Conservation (phyloP, 768 basidiomycete species). For the Tricholoma flavovirens region DNA sequence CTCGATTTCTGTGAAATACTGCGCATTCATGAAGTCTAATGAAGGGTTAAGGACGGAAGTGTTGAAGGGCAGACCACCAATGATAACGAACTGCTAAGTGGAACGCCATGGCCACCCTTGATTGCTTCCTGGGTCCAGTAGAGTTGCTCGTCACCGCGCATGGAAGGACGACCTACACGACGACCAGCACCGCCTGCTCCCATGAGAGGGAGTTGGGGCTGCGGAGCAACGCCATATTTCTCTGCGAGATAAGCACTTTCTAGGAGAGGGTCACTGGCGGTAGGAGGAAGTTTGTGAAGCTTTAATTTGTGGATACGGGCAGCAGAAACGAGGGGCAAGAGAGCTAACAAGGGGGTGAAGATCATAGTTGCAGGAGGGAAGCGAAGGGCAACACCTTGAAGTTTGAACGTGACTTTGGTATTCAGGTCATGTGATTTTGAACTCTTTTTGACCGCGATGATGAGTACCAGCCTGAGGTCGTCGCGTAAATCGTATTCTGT, state of each 20-base stretch:
- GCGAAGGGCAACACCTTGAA: too few species aligned
- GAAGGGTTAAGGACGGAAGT: conserved; percentile 4
- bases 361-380: conserved; percentile 39
- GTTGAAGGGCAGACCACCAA: neutral
- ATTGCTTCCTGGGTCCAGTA: conserved; percentile 78
- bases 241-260: conserved; percentile 85
- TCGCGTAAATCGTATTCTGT: conserved; percentile 13
- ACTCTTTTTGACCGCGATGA: conserved; percentile 16
- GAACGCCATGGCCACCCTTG: conserved; percentile 80
- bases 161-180: conserved; percentile 35
- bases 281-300: conserved; percentile 75
- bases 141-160: conserved; percentile 48
- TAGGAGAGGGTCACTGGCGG: conserved; percentile 54
- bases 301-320: conserved; percentile 77
- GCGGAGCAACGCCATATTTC: conserved; percentile 72
- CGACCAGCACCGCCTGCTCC: conserved; percentile 74
- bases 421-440: too few species aligned
- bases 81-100: conserved; percentile 74
- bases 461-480: conserved; percentile 27
- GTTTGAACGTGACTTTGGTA: too few species aligned
- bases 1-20: conserved; percentile 87
- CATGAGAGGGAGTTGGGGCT: conserved; percentile 51
- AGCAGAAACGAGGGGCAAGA: conserved; percentile 48
- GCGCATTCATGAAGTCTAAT: conserved; percentile 95
- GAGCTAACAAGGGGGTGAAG: conserved; percentile 29